Percentiles rank a stretch among this genome's conserved stretches.
Conservation (phyloP, 1,284 basidiomycete genomes). For the Leccinum variabile region DNA sequence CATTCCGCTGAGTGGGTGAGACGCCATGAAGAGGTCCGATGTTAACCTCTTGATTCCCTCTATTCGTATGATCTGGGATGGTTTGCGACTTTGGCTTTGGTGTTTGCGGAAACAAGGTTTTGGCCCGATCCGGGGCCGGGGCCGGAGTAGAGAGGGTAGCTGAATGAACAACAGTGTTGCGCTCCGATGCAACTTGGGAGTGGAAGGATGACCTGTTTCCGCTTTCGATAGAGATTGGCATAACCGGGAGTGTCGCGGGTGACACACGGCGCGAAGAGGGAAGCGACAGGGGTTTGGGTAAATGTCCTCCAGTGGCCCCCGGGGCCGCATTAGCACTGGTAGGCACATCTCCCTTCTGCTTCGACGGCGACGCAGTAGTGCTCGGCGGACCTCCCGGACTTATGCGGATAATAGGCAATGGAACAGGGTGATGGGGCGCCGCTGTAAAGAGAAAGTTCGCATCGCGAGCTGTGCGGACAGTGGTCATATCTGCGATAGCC, state of each 20-base stretch:
- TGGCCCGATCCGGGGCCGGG: constrained; percentile 11
- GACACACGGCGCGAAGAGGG: not conserved
- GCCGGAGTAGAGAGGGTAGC: constrained; percentile 1
- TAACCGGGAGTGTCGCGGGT: constrained; percentile 6
- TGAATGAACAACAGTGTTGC: constrained; percentile 5
- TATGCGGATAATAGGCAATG: constrained; percentile 2
- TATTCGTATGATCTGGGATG: constrained; percentile 15
- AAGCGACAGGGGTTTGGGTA: constrained; percentile 8
- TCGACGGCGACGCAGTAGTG: constrained; percentile 1
- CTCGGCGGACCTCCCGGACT: constrained; percentile 2
- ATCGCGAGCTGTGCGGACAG: constrained; percentile 4
- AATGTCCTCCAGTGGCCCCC: not conserved
- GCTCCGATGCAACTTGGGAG: constrained; percentile 14
- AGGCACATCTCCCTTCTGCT: constrained; percentile 7
- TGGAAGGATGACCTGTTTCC: constrained; percentile 9
- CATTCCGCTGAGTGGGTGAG: constrained; percentile 32
- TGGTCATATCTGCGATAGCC: constrained; percentile 4
- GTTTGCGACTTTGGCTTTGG: constrained; percentile 27
- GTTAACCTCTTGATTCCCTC: constrained; percentile 20
- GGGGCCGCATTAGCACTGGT: constrained; percentile 12
- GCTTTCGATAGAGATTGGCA: constrained; percentile 10
- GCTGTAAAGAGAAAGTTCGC: not conserved
- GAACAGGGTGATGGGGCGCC: not conserved
- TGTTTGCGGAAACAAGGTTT: constrained; percentile 17
- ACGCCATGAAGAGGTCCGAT: constrained; percentile 23